A percentile compares a stretch with the other conserved stretches of the same genome.
Evolutionary conservation across 805 yeast species (phyloP).

Genomic region (Cyberlindnera bimundalis): DNA sequence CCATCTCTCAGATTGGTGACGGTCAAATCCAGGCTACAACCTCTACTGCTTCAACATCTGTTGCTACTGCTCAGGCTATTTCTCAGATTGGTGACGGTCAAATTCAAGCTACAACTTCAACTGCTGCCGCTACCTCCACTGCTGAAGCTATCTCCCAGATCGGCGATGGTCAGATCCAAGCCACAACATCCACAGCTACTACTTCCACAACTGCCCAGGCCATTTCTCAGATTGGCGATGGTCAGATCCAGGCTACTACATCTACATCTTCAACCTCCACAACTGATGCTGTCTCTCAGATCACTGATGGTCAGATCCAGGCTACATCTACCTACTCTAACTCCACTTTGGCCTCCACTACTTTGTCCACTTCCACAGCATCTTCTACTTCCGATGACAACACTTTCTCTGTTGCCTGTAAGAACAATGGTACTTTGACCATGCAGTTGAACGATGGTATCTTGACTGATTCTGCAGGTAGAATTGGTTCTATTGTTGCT

Average conservation of each 20-base stretch:
- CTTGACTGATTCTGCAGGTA: slow-evolving; percentile 56
- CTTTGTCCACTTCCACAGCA: slow-evolving; percentile 7
- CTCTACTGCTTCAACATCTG: slow-evolving; percentile 19
- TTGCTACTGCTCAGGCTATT: slow-evolving; percentile 28
- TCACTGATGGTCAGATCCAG: slow-evolving; percentile 44
- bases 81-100: slow-evolving; percentile 45
- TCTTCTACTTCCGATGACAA: slow-evolving; percentile 6
- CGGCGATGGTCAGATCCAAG: slow-evolving; percentile 24
- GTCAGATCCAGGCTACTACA: slow-evolving; percentile 52
- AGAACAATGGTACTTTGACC: slow-evolving; percentile 46
- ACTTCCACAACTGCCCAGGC: slow-evolving; percentile 32
- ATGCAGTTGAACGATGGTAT: slow-evolving; percentile 50
- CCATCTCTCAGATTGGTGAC: slow-evolving; percentile 43
- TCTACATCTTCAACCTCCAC: slow-evolving; percentile 37
- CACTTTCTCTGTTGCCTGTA: slow-evolving; percentile 37
- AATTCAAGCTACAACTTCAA: slow-evolving; percentile 44
- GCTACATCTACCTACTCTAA: slow-evolving; percentile 14
- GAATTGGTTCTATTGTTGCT: slow-evolving; percentile 78
- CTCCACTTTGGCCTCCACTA: slow-evolving; percentile 10
- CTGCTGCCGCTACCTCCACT: slow-evolving; percentile 32
- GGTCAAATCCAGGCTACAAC: slow-evolving; percentile 37
- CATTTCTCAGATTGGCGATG: slow-evolving; percentile 35
- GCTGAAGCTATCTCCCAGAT: slow-evolving; percentile 25
- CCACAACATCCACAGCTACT: slow-evolving; percentile 27
- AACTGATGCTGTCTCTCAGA: slow-evolving; percentile 39